Evolutionary conservation across 768 basidiomycete species (phyloP).

Genomic region (Boletus pseudopeckii): DNA sequence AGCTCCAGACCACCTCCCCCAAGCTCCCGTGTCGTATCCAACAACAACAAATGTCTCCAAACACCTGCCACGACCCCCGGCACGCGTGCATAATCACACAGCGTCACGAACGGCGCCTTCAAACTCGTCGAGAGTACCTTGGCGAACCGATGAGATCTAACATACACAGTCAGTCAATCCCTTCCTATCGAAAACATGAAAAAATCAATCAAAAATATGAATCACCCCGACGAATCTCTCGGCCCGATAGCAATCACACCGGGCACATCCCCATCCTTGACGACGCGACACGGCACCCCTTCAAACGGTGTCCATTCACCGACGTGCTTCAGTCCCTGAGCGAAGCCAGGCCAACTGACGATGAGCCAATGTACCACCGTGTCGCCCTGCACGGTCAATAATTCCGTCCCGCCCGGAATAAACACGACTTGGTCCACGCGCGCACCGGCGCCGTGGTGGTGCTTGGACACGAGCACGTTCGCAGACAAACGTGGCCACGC

Average conservation of each 20-base stretch:
- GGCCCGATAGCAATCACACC: conserved; percentile 23
- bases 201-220: not conserved
- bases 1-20: conserved; percentile 25
- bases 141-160: conserved; percentile 15
- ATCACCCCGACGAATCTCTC: conserved; percentile 7
- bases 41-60: conserved; percentile 21
- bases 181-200: not conserved
- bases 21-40: conserved; percentile 21
- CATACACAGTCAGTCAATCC: not conserved
- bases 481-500: conserved; percentile 22
- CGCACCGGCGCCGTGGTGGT: not conserved
- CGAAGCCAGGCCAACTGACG: conserved; percentile 11
- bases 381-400: conserved; percentile 28
- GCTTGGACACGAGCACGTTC: conserved; percentile 6
- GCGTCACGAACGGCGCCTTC: conserved; percentile 19
- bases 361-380: conserved; percentile 25
- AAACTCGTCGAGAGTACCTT: conserved; percentile 18
- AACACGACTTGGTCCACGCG: conserved; percentile 29
- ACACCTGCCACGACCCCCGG: conserved; percentile 24
- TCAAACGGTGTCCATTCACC: conserved; percentile 18
- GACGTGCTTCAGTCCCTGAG: conserved; percentile 15
- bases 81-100: conserved; percentile 23
- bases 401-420: conserved; percentile 23
- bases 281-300: conserved; percentile 17
- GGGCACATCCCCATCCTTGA: conserved; percentile 16